Evolutionary conservation across 164 flowering plant species (phyloP).

Genomic region (Akebia trifoliata): DNA sequence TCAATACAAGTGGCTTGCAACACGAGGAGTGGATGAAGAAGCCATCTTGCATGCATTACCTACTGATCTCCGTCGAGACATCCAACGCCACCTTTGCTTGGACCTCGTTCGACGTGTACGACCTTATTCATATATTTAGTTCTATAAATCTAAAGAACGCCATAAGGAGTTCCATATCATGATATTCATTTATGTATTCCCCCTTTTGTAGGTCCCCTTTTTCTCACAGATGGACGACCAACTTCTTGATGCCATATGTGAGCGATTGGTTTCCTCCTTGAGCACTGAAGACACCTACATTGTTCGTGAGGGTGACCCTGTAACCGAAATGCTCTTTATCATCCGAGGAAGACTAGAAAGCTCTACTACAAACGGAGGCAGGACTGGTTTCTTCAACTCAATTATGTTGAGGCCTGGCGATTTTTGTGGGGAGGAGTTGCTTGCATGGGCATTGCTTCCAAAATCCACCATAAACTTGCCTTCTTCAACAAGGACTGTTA

Average conservation of each 20-base stretch:
- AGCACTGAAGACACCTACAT: slow-evolving; percentile 78
- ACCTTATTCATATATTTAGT: not conserved
- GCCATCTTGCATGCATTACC: slow-evolving; percentile 64
- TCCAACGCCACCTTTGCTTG: slow-evolving; percentile 86
- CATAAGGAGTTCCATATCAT: no score
- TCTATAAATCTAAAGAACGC: not conserved
- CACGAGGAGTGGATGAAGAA: slow-evolving; percentile 92
- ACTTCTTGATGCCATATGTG: slow-evolving; percentile 94
- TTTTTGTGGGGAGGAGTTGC: slow-evolving; percentile 90
- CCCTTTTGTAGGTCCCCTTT: slow-evolving; percentile 69
- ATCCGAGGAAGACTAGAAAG: slow-evolving; percentile 87
- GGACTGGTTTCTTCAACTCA: slow-evolving; percentile 86
- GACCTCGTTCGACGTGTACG: slow-evolving; percentile 94
- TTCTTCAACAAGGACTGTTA: slow-evolving; percentile 81
- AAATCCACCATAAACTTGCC: slow-evolving; percentile 69
- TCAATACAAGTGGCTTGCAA: slow-evolving; percentile 95
- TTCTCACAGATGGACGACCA: slow-evolving; percentile 98
- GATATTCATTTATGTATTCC: no score
- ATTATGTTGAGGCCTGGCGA: slow-evolving; percentile 77
- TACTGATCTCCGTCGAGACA: slow-evolving; percentile 84
- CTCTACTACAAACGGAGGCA: slow-evolving; percentile 89
- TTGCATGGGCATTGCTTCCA: slow-evolving; percentile 83
- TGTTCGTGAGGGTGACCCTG: slow-evolving; percentile 93
- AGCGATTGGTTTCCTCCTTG: slow-evolving; percentile 74
- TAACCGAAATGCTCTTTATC: slow-evolving; percentile 88